phyloP scores from a whole-genome alignment of 371 early-diverging fungal species.

The Zopfochytrium polystomum region DNA sequence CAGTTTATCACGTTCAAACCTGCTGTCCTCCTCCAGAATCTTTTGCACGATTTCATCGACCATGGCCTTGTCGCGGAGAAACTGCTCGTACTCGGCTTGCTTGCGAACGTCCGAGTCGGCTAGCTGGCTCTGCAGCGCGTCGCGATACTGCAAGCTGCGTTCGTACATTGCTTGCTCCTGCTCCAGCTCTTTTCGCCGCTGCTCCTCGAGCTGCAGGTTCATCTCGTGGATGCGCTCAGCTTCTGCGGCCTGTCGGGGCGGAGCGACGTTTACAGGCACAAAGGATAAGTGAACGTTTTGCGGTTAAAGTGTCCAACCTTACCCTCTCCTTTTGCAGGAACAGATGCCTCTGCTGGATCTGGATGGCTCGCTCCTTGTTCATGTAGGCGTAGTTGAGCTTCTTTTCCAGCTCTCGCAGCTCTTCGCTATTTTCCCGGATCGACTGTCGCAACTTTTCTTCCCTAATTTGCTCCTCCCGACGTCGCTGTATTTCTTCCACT shows the following conservation, averaged over 20 bases:
- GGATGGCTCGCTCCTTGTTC: constrained; percentile 52
- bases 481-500: constrained; percentile 28
- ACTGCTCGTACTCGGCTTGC: constrained; percentile 46
- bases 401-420: constrained; percentile 50
- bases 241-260: constrained; percentile 26
- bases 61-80: constrained; percentile 50
- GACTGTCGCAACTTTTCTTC: constrained; percentile 48
- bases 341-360: constrained; percentile 47
- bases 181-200: constrained; percentile 39
- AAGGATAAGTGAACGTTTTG: background rate
- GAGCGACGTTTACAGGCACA: background rate
- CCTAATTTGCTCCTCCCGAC: constrained; percentile 30
- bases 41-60: constrained; percentile 48
- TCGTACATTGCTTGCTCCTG: constrained; percentile 27
- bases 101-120: constrained; percentile 38
- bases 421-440: constrained; percentile 47
- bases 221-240: constrained; percentile 29
- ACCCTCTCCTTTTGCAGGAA: constrained; percentile 28
- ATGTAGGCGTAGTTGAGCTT: constrained; percentile 53
- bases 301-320: background rate
- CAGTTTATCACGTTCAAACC: constrained; percentile 29
- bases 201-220: constrained; percentile 33
- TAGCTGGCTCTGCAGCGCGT: constrained; percentile 46
- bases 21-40: constrained; percentile 47
- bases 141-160: constrained; percentile 37